Conservation (phyloP, 2,329 filamentous ascomycete genomes). For the Fusarium sp. region DNA sequence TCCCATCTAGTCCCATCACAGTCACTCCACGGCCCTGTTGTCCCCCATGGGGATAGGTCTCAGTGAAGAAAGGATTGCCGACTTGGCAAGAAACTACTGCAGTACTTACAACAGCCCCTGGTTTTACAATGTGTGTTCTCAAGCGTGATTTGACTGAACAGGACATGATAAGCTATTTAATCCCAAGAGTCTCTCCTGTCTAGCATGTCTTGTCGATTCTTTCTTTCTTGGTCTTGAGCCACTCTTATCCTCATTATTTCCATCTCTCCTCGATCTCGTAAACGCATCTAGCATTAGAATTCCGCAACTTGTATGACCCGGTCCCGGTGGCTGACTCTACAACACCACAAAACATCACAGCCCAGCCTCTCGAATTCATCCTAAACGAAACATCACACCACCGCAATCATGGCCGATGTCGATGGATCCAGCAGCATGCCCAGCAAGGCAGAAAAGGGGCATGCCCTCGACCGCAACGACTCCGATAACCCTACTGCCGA, state of each 20-base stretch:
- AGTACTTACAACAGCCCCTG: not conserved
- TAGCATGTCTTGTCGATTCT: not conserved
- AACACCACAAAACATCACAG: no score
- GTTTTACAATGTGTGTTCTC: not conserved
- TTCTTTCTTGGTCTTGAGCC: not conserved
- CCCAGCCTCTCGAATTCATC: no score
- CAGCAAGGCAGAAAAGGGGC: not conserved
- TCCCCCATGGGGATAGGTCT: conserved; percentile 24
- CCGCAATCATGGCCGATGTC: not conserved
- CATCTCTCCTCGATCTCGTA: not conserved
- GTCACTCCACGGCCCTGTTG: conserved; percentile 21
- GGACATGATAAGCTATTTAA: conserved; percentile 9
- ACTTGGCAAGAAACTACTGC: not conserved
- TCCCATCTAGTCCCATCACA: not conserved
- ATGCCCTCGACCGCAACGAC: not conserved
- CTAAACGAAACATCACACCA: not conserved
- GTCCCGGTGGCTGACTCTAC: not conserved
- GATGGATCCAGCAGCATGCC: not conserved
- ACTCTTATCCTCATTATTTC: not conserved
- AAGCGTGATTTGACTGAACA: not conserved
- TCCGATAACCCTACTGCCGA: not conserved
- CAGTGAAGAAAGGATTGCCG: conserved; percentile 4
- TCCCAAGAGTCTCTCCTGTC: not conserved
- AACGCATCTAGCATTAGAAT: not conserved
- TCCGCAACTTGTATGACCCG: not conserved